Conservation (phyloP, 495 filamentous ascomycete species). For the Durotheca rogersii region DNA sequence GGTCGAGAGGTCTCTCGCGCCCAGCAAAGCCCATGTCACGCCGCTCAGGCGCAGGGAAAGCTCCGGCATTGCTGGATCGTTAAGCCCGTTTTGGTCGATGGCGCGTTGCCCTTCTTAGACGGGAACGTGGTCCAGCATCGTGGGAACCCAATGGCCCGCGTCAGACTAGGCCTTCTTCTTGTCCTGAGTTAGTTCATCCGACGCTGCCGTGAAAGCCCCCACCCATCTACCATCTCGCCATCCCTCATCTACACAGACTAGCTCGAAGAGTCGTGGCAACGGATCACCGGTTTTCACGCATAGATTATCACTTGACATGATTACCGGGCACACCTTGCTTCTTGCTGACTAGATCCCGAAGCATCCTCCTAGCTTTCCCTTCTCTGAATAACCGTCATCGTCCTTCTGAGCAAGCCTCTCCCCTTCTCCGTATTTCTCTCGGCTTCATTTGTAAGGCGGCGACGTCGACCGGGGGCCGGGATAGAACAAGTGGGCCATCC, state of each 20-base stretch:
- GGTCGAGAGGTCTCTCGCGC: conserved; percentile 16
- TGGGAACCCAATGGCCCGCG: conserved; percentile 17
- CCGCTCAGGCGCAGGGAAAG: conserved; percentile 5
- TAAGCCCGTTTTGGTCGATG: conserved; percentile 14
- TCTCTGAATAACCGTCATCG: too few relatives aligned
- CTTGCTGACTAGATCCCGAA: too few relatives aligned
- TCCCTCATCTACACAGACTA: too few relatives aligned
- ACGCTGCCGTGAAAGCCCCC: conserved; percentile 27
- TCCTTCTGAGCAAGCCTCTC: too few relatives aligned
- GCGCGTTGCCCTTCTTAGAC: conserved; percentile 14
- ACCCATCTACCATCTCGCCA: too few relatives aligned
- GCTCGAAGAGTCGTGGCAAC: background rate
- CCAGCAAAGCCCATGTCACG: background rate
- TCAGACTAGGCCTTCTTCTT: conserved; percentile 5
- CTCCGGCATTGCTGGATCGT: conserved; percentile 28
- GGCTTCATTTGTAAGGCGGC: too few relatives aligned
- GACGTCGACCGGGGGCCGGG: too few relatives aligned
- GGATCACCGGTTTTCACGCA: background rate
- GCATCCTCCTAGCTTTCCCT: too few relatives aligned
- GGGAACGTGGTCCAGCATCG: conserved; percentile 28
- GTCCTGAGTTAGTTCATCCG: conserved; percentile 25
- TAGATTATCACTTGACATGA: background rate
- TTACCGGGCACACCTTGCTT: background rate
- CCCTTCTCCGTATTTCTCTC: too few relatives aligned
- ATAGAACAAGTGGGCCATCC: too few relatives aligned